Conservation (phyloP, 257 asterid species). For the Gentiana straminea region DNA sequence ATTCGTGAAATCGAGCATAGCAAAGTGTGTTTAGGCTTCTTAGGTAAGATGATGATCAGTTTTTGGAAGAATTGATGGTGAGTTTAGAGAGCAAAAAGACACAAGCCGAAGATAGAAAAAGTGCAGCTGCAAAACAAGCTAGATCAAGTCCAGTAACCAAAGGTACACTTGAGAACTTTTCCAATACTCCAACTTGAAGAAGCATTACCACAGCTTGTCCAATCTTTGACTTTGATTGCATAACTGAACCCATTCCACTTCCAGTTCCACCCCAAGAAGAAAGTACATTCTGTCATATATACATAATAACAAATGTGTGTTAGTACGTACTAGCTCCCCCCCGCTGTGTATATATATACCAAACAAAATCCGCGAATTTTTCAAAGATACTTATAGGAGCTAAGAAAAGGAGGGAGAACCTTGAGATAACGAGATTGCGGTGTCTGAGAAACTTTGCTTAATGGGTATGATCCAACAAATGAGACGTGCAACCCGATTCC, state of each 20-base stretch:
- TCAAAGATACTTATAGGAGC: too few species aligned
- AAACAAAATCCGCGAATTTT: too few species aligned
- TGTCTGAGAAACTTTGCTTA: conserved; percentile 10
- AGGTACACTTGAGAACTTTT: conserved; percentile 54
- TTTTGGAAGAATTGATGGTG: conserved; percentile 7
- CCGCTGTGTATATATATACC: too few species aligned
- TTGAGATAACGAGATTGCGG: conserved; percentile 17
- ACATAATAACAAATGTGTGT: not conserved
- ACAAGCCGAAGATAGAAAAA: conserved; percentile 60
- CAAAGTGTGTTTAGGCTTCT: too few species aligned
- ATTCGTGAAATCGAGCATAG: too few species aligned
- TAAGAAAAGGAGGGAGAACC: conserved; percentile 1
- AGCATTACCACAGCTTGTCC: conserved; percentile 71
- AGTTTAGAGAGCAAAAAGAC: conserved; percentile 58
- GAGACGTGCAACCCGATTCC: conserved; percentile 55
- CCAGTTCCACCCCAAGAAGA: conserved; percentile 31
- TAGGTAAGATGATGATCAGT: too few species aligned
- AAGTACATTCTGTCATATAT: conserved; percentile 24
- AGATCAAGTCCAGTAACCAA: conserved; percentile 53
- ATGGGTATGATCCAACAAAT: conserved; percentile 46
- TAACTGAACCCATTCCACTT: conserved; percentile 26
- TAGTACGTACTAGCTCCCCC: too few species aligned
- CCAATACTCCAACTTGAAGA: conserved; percentile 78
- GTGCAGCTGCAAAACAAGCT: conserved; percentile 64
- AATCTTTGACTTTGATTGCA: conserved; percentile 69